These are phyloP conservation scores for Nidularia pulvinata DNA, from an alignment of 768 basidiomycete genomes.

Conservation along the genomic window DNA sequence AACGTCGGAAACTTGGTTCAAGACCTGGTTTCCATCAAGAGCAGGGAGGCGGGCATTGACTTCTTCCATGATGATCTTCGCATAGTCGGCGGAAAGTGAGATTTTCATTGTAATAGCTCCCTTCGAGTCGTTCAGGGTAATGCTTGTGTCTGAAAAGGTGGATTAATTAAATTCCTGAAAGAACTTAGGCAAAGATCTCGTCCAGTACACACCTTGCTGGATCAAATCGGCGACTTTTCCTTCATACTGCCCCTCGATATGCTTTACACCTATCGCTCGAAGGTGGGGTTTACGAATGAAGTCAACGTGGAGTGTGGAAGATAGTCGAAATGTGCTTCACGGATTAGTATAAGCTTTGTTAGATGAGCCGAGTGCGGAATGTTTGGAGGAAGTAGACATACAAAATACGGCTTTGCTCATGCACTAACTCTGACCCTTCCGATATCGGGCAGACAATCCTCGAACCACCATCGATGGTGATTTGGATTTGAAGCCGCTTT, in stretches of 20 bases:
- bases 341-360: not conserved
- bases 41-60: not conserved
- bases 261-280: not conserved
- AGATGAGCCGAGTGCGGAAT: not conserved
- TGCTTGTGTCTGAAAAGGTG: not conserved
- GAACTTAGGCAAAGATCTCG: not conserved
- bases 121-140: not conserved
- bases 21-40: not conserved
- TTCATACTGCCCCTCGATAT: not conserved
- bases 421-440: not conserved
- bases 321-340: not conserved
- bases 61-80: not conserved
- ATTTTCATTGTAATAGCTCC: not conserved
- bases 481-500: not conserved
- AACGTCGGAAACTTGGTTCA: not conserved
- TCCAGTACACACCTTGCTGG: not conserved
- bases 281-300: not conserved
- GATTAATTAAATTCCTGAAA: not conserved
- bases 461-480: not conserved
- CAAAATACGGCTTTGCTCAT: not conserved
- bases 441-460: not conserved
- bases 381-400: not conserved
- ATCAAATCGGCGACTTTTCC: not conserved
- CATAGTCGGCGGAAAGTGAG: not conserved
- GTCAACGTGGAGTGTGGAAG: not conserved